Conservation (phyloP, 495 filamentous ascomycete species). For the Hypomontagnella submonticulosa region DNA sequence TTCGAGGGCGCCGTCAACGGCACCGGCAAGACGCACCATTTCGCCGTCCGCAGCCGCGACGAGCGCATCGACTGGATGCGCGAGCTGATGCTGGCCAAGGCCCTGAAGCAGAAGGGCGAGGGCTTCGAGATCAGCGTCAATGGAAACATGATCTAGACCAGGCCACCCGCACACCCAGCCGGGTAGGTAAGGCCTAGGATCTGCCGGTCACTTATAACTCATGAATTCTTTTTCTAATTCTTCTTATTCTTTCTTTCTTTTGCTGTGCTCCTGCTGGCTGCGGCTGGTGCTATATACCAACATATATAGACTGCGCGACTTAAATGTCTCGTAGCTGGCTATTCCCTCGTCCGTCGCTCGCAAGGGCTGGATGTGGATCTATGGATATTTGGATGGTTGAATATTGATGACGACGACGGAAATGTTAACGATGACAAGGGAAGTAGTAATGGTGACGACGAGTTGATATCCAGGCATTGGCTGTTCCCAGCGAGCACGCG, state of each 20-base stretch:
- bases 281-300: not conserved
- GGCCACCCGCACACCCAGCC: not conserved
- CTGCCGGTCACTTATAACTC: not conserved
- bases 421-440: slow-evolving; percentile 1
- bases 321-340: too few relatives aligned
- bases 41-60: slow-evolving; percentile 86
- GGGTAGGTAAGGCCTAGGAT: not conserved
- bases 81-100: slow-evolving; percentile 96
- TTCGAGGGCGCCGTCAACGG: slow-evolving; percentile 57
- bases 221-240: slow-evolving; percentile 10
- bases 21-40: slow-evolving; percentile 90
- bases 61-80: slow-evolving; percentile 98
- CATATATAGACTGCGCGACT: not conserved
- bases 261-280: not conserved
- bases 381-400: too few relatives aligned
- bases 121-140: slow-evolving; percentile 86
- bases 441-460: not conserved
- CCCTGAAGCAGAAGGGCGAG: slow-evolving; percentile 80
- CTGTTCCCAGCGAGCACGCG: slow-evolving; percentile 20
- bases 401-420: slow-evolving; percentile 18
- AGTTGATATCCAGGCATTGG: slow-evolving; percentile 30
- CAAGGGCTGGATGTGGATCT: too few relatives aligned
- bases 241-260: not conserved
- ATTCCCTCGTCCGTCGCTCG: too few relatives aligned
- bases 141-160: slow-evolving; percentile 74